Conservation (phyloP, 1,139 yeast genomes). For the Citeromyces hawaiiensis region DNA sequence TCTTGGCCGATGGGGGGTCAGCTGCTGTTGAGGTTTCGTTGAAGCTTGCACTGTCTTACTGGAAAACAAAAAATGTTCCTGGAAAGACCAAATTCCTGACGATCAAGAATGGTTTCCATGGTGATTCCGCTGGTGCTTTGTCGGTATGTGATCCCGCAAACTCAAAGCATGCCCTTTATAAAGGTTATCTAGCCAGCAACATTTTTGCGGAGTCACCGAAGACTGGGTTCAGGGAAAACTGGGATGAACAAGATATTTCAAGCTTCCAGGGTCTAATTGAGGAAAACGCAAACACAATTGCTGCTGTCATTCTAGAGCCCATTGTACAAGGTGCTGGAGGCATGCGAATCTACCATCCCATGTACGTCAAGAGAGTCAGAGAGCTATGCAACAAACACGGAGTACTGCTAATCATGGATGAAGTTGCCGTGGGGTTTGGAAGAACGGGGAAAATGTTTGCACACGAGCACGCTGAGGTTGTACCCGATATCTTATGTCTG, state of each 20-base stretch:
- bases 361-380: slow-evolving; percentile 34
- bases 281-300: slow-evolving; percentile 8
- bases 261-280: slow-evolving; percentile 4
- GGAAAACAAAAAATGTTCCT: background rate
- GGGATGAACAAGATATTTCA: slow-evolving; percentile 6
- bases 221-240: slow-evolving; percentile 7
- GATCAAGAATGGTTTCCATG: background rate
- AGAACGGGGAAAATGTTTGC: slow-evolving; percentile 34
- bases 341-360: slow-evolving; percentile 11
- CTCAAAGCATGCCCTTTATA: slow-evolving; percentile 18
- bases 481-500: slow-evolving; percentile 25
- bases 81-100: background rate
- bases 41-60: background rate
- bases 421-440: slow-evolving; percentile 52
- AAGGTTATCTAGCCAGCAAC: slow-evolving; percentile 15
- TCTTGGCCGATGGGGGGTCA: slow-evolving; percentile 10
- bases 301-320: slow-evolving; percentile 14
- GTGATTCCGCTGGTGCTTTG: background rate
- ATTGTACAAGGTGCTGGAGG: slow-evolving; percentile 15
- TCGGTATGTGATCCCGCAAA: slow-evolving; percentile 11
- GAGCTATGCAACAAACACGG: slow-evolving; percentile 39
- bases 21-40: background rate
- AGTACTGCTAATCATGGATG: slow-evolving; percentile 37
- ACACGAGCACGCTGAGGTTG: slow-evolving; percentile 26
- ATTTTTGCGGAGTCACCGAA: slow-evolving; percentile 16